These are phyloP conservation scores for Kandelia obovata DNA, from an alignment of 345 rosid genomes.

Conservation along the genomic window DNA sequence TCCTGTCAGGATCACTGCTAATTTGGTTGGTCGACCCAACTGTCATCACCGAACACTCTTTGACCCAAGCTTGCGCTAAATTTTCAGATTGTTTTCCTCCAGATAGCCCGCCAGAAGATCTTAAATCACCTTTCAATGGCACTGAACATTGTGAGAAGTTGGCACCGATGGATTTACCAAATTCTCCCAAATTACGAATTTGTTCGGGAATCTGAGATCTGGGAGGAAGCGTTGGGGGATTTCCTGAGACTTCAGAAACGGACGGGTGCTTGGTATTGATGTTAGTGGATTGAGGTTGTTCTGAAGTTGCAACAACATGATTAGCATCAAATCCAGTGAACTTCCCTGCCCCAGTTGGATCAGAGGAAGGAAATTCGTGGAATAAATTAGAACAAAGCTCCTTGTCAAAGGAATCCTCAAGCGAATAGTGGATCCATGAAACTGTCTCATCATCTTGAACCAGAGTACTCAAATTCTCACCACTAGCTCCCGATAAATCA, in stretches of 20 bases:
- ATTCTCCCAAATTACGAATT: constrained; percentile 18
- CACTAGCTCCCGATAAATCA: constrained; percentile 17
- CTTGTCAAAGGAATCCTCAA: constrained; percentile 52
- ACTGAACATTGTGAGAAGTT: constrained; percentile 20
- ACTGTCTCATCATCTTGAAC: constrained; percentile 57
- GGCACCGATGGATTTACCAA: constrained; percentile 24
- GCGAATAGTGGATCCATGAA: constrained; percentile 60
- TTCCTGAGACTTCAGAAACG: constrained; percentile 20
- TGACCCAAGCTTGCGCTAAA: constrained; percentile 21
- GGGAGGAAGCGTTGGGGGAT: constrained; percentile 42
- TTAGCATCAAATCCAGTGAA: constrained; percentile 16
- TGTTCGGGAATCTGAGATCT: constrained; percentile 34
- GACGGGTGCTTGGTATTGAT: constrained; percentile 17
- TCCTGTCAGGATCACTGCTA: constrained; percentile 33
- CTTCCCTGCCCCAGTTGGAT: constrained; percentile 25
- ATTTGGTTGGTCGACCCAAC: constrained; percentile 62
- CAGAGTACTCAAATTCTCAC: constrained; percentile 29
- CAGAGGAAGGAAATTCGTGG: constrained; percentile 30
- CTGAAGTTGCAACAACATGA: constrained; percentile 11
- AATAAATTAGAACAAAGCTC: constrained; percentile 54
- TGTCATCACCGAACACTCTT: constrained; percentile 49
- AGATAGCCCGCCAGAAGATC: constrained; percentile 5
- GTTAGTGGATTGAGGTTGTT: neutral
- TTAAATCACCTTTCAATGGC: constrained; percentile 14
- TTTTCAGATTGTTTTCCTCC: constrained; percentile 14